These are phyloP conservation scores for Gymnopus androsaceus DNA, from an alignment of 1,284 basidiomycete genomes.

Conservation along the genomic window DNA sequence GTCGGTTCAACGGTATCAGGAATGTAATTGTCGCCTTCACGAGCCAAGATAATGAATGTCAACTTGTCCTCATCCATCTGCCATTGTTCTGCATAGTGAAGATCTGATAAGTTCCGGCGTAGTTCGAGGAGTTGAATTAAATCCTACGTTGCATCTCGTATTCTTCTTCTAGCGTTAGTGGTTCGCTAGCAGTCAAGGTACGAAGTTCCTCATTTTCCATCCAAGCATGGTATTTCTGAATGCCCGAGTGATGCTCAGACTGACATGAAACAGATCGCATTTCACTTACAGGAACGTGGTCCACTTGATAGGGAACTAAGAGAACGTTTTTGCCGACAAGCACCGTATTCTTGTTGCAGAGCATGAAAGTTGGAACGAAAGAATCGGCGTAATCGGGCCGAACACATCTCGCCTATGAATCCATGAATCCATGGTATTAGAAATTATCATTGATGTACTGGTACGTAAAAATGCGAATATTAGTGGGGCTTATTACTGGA, in stretches of 20 bases:
- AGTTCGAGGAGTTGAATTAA: not conserved
- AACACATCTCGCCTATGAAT: too few relatives aligned
- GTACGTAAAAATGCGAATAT: not conserved
- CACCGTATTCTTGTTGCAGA: constrained; percentile 60
- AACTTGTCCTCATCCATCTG: constrained; percentile 87
- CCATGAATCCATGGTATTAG: too few relatives aligned
- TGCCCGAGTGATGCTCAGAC: not conserved
- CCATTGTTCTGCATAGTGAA: constrained; percentile 69
- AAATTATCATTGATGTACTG: constrained; percentile 4
- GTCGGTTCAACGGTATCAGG: constrained; percentile 21
- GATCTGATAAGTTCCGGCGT: not conserved
- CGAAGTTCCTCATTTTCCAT: constrained; percentile 81
- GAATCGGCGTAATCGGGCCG: not conserved
- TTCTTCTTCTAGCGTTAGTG: constrained; percentile 81
- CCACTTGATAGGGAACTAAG: constrained; percentile 72
- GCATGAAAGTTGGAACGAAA: constrained; percentile 43
- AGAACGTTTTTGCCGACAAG: constrained; percentile 66
- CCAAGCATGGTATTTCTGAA: constrained; percentile 87
- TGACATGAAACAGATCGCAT: not conserved
- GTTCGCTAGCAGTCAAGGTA: constrained; percentile 85
- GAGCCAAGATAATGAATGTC: constrained; percentile 86
- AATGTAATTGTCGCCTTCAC: constrained; percentile 18
- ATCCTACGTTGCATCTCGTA: constrained; percentile 87
- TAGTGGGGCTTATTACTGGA: not conserved
- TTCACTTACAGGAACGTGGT: constrained; percentile 61